Percentiles rank a stretch among this genome's conserved stretches.
Conservation (phyloP, 2,329 filamentous ascomycete genomes). For the Trichoderma koningiopsis region DNA sequence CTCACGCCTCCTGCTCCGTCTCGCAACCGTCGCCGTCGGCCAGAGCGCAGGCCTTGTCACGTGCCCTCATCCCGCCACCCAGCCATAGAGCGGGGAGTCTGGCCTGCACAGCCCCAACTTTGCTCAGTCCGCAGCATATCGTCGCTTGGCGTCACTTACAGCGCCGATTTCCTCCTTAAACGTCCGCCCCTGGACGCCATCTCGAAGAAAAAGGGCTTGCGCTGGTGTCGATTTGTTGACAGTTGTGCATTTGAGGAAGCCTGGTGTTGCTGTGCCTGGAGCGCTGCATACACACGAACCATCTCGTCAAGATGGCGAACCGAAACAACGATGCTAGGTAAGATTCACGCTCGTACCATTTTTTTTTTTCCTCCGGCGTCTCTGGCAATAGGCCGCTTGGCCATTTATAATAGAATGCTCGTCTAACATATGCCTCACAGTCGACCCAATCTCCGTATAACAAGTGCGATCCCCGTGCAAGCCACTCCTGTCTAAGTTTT, state of each 20-base stretch:
- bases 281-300: conserved; percentile 14
- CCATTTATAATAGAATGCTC: not conserved
- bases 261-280: conserved; percentile 25
- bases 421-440: conserved; percentile 44
- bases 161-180: conserved; percentile 20
- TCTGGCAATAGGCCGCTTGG: not conserved
- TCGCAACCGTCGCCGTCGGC: not conserved
- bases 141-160: conserved; percentile 25
- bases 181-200: conserved; percentile 20
- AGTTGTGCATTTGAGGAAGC: conserved; percentile 12
- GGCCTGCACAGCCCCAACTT: conserved; percentile 27
- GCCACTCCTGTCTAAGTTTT: not conserved
- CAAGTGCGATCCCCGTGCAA: conserved; percentile 63
- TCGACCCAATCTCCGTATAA: conserved; percentile 87
- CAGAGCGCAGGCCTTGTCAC: conserved; percentile 18
- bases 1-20: not conserved
- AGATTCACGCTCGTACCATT: not conserved
- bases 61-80: conserved; percentile 25
- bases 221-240: conserved; percentile 3
- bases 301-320: conserved; percentile 23
- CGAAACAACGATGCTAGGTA: conserved; percentile 24
- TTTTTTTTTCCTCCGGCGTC: not conserved
- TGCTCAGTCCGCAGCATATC: conserved; percentile 22
- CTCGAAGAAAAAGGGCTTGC: conserved; percentile 2
- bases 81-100: conserved; percentile 26